Evolutionary conservation across 2,329 filamentous ascomycete species (phyloP).

Genomic region (Beauveria sp.): DNA sequence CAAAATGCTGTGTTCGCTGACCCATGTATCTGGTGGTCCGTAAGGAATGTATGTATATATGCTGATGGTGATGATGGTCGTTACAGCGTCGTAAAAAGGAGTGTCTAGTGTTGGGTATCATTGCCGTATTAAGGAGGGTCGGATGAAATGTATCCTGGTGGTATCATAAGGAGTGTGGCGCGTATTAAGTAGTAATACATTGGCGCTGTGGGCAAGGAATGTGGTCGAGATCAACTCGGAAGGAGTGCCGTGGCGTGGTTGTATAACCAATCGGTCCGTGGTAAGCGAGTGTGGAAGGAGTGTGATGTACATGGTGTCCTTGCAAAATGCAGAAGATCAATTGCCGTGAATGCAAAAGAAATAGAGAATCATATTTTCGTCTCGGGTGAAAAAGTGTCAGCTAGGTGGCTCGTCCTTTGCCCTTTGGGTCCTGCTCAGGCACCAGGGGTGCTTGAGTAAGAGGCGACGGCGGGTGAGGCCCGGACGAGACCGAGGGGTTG

Average conservation of each 20-base stretch:
- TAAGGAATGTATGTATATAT: conserved; percentile 43
- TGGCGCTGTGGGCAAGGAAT: conserved; percentile 19
- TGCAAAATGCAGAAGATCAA: conserved; percentile 16
- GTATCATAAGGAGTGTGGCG: conserved; percentile 12
- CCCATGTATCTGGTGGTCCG: conserved; percentile 24
- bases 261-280: conserved; percentile 12
- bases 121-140: conserved; percentile 15
- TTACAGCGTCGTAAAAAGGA: conserved; percentile 32
- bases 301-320: conserved; percentile 30
- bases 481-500: conserved; percentile 27
- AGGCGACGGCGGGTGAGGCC: conserved; percentile 28
- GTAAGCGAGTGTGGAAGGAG: conserved; percentile 30
- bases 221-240: conserved; percentile 25
- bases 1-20: conserved; percentile 10
- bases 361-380: conserved; percentile 1
- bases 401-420: conserved; percentile 27
- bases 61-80: conserved; percentile 25
- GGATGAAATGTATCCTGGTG: background rate
- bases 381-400: conserved; percentile 18
- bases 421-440: conserved; percentile 25
- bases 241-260: conserved; percentile 15
- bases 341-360: conserved; percentile 13
- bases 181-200: conserved; percentile 24
- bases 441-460: conserved; percentile 26
- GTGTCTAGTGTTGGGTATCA: conserved; percentile 28